Conservation (phyloP, 2,329 filamentous ascomycete species). For the Leptodontidium sp. region DNA sequence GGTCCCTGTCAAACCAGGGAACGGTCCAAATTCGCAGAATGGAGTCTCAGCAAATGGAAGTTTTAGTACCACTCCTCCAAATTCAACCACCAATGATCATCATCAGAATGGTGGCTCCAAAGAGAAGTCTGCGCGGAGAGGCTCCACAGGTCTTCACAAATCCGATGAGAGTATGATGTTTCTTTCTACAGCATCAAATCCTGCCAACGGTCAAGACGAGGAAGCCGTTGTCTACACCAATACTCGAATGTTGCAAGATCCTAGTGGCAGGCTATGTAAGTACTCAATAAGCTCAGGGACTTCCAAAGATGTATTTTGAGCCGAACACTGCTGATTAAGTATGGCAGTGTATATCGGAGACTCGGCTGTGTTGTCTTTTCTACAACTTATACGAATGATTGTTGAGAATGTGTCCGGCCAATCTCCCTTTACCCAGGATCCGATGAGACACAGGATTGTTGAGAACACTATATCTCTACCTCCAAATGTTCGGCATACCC, state of each 20-base stretch:
- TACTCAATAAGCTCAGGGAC: slow-evolving; percentile 31
- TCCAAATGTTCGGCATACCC: slow-evolving; percentile 54
- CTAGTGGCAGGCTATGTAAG: slow-evolving; percentile 63
- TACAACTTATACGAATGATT: slow-evolving; percentile 42
- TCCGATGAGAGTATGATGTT: background rate
- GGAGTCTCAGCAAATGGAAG: background rate
- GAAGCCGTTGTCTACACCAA: slow-evolving; percentile 63
- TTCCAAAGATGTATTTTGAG: background rate
- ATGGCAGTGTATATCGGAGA: slow-evolving; percentile 43
- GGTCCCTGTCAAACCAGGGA: background rate
- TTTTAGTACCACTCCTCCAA: background rate
- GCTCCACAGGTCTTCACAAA: background rate
- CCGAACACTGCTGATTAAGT: slow-evolving; percentile 5
- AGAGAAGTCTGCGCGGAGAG: background rate
- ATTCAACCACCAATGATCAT: background rate
- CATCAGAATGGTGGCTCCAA: background rate
- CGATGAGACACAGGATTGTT: slow-evolving; percentile 39
- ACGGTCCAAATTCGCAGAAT: background rate
- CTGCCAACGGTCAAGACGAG: slow-evolving; percentile 55
- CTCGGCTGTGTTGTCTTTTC: slow-evolving; percentile 41
- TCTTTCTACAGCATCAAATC: background rate
- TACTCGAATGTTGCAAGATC: slow-evolving; percentile 66
- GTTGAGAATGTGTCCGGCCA: slow-evolving; percentile 40
- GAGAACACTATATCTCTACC: slow-evolving; percentile 50
- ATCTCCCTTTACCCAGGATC: slow-evolving; percentile 41